These are phyloP conservation scores for Xylariaceae sp. DNA, from an alignment of 2,329 filamentous ascomycete genomes.

Conservation along the genomic window DNA sequence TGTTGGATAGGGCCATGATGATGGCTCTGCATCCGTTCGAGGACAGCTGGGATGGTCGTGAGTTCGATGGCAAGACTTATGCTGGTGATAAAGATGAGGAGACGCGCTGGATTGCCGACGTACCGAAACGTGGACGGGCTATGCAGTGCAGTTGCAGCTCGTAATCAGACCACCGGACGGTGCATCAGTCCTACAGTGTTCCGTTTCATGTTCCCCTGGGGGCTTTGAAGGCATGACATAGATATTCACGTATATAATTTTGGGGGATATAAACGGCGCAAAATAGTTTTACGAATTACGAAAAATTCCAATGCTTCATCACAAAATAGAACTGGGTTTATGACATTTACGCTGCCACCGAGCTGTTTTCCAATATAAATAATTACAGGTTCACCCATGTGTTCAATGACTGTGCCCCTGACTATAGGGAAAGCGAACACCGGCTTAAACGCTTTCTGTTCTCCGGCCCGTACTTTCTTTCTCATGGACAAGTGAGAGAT, in stretches of 20 bases:
- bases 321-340: not conserved
- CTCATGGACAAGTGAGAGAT: not conserved
- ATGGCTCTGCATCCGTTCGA: conserved; percentile 81
- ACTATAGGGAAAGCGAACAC: too few relatives aligned
- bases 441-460: too few relatives aligned
- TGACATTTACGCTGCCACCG: not conserved
- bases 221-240: too few relatives aligned
- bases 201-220: too few relatives aligned
- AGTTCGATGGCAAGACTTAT: conserved; percentile 45
- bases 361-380: not conserved
- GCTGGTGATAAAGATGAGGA: conserved; percentile 66
- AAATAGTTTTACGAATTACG: not conserved
- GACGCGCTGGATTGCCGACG: conserved; percentile 76
- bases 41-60: conserved; percentile 61
- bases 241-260: not conserved
- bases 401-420: too few relatives aligned
- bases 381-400: not conserved
- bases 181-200: too few relatives aligned
- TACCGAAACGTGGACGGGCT: conserved; percentile 68
- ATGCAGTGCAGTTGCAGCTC: conserved; percentile 97
- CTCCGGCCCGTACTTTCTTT: too few relatives aligned
- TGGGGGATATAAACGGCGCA: not conserved
- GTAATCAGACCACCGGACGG: conserved; percentile 32
- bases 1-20: conserved; percentile 72
- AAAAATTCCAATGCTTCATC: not conserved